A percentile compares a stretch with the other conserved stretches of the same genome.
Conservation (phyloP, 2,329 filamentous ascomycete genomes). For the Celoporthe dispersa region DNA sequence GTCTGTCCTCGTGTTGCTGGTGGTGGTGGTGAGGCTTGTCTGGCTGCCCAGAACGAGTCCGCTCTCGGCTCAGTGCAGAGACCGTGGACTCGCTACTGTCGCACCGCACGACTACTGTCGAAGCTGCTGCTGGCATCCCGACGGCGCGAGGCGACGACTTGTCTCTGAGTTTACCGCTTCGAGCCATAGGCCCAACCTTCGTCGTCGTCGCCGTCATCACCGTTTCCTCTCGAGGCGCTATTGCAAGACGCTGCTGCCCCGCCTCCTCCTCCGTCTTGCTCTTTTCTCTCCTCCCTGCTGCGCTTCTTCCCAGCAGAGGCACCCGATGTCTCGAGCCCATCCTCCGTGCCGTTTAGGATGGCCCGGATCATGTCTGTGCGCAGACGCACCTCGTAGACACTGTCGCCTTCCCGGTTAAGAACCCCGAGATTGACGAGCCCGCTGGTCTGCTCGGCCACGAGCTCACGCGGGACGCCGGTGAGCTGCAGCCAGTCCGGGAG, state of each 20-base stretch:
- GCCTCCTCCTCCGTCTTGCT: neutral
- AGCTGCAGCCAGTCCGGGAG: conserved; percentile 52
- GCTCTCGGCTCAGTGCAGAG: neutral
- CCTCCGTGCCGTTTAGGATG: conserved; percentile 9
- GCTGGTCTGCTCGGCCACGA: conserved; percentile 43
- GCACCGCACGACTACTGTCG: no score
- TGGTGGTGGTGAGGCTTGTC: neutral
- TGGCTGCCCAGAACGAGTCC: neutral
- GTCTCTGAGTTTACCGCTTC: neutral
- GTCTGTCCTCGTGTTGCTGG: neutral
- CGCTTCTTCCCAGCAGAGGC: neutral
- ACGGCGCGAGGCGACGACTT: neutral
- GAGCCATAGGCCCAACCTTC: neutral
- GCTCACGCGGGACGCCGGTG: conserved; percentile 47
- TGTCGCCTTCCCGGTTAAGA: conserved; percentile 31
- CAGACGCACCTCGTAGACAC: conserved; percentile 37
- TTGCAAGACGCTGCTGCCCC: neutral
- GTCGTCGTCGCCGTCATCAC: neutral
- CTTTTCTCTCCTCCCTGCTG: neutral
- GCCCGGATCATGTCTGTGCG: conserved; percentile 19
- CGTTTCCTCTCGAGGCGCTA: neutral
- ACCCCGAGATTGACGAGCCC: conserved; percentile 47
- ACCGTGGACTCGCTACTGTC: neutral
- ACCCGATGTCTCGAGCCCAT: conserved; percentile 14
- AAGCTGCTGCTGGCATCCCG: neutral